A percentile compares a stretch with the other conserved stretches of the same genome.
Conservation (phyloP, 2,329 filamentous ascomycete species). For the Aspergillus sp. region DNA sequence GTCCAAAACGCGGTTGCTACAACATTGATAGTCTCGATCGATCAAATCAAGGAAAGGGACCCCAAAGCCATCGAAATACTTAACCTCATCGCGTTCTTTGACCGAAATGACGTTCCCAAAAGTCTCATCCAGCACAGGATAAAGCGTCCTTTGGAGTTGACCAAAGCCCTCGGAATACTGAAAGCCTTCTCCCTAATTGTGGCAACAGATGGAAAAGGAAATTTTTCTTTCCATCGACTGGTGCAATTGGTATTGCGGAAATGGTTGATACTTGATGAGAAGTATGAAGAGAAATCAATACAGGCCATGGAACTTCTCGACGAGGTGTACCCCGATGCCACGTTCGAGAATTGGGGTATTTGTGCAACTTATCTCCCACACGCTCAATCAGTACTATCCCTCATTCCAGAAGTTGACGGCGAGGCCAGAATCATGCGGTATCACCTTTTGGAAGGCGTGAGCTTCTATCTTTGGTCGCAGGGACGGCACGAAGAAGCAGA, state of each 20-base stretch:
- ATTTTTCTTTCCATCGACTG: slow-evolving; percentile 13
- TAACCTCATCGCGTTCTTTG: slow-evolving; percentile 9
- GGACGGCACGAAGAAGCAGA: no score
- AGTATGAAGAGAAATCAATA: slow-evolving; percentile 9
- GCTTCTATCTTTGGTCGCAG: no score
- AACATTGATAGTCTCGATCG: slow-evolving; percentile 14
- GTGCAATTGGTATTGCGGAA: slow-evolving; percentile 15
- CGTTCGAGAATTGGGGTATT: slow-evolving; percentile 8
- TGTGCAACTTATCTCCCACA: slow-evolving; percentile 13
- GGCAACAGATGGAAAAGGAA: background rate
- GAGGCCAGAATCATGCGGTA: no score
- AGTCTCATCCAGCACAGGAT: slow-evolving; percentile 10
- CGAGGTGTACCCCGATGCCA: slow-evolving; percentile 10
- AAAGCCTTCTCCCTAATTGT: slow-evolving; percentile 15
- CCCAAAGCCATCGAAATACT: slow-evolving; percentile 11
- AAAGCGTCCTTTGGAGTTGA: background rate
- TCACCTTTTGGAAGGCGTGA: no score
- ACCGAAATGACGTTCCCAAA: slow-evolving; percentile 9
- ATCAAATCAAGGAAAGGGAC: slow-evolving; percentile 13
- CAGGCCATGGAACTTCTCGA: slow-evolving; percentile 12
- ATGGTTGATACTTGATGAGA: slow-evolving; percentile 10
- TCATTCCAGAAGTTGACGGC: background rate
- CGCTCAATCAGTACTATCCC: slow-evolving; percentile 3
- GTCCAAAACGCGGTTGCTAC: slow-evolving; percentile 13
- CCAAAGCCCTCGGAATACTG: slow-evolving; percentile 11